Base-by-base conservation (phyloP, 371 early-diverging fungal genomes). In the Saksenaea vasiformis region DNA sequence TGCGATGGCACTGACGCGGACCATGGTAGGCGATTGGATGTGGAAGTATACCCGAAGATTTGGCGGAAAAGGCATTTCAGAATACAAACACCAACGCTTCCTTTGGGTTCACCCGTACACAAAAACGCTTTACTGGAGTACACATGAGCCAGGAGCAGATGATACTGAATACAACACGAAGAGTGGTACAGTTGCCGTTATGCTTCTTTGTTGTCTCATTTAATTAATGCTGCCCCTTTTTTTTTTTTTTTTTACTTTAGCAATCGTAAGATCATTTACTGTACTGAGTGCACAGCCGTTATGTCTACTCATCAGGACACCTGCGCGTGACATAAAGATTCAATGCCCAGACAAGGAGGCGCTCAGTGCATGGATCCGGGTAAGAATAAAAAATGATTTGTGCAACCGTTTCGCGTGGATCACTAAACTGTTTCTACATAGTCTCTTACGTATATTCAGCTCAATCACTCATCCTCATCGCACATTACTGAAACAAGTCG, bases 41-140 rank as follows among this genome's bases (percentile, higher is more conserved):
- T 85, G 79, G 71, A 93, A 93, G 76, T 90, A 86, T 60, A 87
- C 87, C 15, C 79, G 87, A 7, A 76, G 83, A 38, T 66, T 72
- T 24, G 77, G 80, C 55, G 82, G 79, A 5, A 66, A 66, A n/a
- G 81, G 82, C 19, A 80, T 76, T n/a, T 82, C 83, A 24, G 88
- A 87, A 65, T 86, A 86, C 47, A 73, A 79, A 11, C 91, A 93
- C 56, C 63, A 74, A 44, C 79, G 93, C 5, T 92, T 87, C 79
- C 87, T 92, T 59, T 92, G 93, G 93, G 76, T 93, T 13, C 90
- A 92, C 67, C 93, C 93, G 19, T 92, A 92, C 60, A 87, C 90
- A 38, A 87, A 86, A 62, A 89, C 88, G 11, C 69, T 93, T 24
- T 88, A 91, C 65, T 93, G 93, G 93, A 85, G 87, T 68, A 72